Base-by-base conservation (phyloP, 306 rosid genomes). In the Malus sylvestris region DNA sequence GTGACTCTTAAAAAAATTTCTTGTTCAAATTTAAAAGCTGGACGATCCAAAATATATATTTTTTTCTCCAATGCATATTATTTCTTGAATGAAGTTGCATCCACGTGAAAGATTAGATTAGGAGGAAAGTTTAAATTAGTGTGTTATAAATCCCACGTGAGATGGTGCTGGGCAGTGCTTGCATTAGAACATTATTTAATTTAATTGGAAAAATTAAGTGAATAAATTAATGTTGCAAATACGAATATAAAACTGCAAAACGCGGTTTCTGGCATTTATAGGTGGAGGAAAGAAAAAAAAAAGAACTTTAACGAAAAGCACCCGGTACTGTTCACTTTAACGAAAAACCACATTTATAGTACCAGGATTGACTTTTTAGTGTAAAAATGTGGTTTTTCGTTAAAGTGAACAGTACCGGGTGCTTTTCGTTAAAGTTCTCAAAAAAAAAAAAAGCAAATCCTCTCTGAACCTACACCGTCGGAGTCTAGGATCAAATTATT, bases 221-320 rank as follows among this genome's bases (percentile, higher is more conserved):
- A 69, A 30, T 62, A 60, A 58, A 20, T 10, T 6, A 33, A 35
- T 70, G 46, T 22, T 8, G n/a, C 23, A 20, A 30, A n/a, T 68
- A 25, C 13, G 25, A 68, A 27, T 70, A 49, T 49, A 46, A 29
- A 73, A 29, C 87, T 77, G 67, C 52, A 78, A 72, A 80, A 88
- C 95, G 90, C 87, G 89, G 82, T 86, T 84, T 86, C 88, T 76
- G 78, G 13, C 49, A 51, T 15, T 15, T 32, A 32, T 60, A 60
- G 8, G 42, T 6, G 65, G 29, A 44, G 53, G 7, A 0, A 6
- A n/a, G n/a, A n/a, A n/a, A n/a, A n/a, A n/a, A n/a, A n/a, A n/a
- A n/a, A n/a, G n/a, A n/a, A n/a, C 23, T 23, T 23, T 23, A 23
- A 23, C 23, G 23, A 23, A 23, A 23, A 23, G 23, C 23, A 23